Evolutionary conservation across 805 yeast species (phyloP).

Genomic region (Candida quercuum): DNA sequence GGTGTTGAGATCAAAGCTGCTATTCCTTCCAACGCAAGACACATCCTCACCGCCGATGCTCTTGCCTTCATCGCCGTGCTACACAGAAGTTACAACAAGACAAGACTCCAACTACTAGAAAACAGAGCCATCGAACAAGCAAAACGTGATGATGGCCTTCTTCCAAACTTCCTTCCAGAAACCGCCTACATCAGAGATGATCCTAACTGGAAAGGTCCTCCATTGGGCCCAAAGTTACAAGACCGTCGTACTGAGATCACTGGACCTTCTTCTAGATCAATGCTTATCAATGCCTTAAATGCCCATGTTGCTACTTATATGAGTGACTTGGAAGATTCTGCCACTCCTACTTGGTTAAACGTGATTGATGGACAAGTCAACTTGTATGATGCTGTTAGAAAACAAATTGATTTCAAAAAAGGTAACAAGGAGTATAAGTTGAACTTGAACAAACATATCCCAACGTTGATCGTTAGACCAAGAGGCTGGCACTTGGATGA

Average conservation of each 20-base stretch:
- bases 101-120: constrained; percentile 51
- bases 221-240: constrained; percentile 65
- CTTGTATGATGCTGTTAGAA: constrained; percentile 69
- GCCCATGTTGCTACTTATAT: constrained; percentile 76
- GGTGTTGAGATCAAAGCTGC: constrained; percentile 34
- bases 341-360: constrained; percentile 80
- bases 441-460: constrained; percentile 46
- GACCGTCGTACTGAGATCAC: constrained; percentile 80
- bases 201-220: constrained; percentile 70
- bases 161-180: constrained; percentile 61
- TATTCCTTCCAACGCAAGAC: constrained; percentile 32
- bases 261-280: constrained; percentile 80
- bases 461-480: constrained; percentile 79
- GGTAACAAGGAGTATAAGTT: constrained; percentile 31
- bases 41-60: constrained; percentile 41
- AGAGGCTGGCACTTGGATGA: constrained; percentile 87
- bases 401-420: constrained; percentile 49
- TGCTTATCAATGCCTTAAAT: constrained; percentile 79
- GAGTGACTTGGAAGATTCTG: constrained; percentile 84
- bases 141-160: constrained; percentile 54
- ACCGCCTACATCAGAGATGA: constrained; percentile 67
- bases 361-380: constrained; percentile 79
- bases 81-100: constrained; percentile 66
- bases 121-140: constrained; percentile 60
- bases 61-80: constrained; percentile 65